A percentile compares a stretch with the other conserved stretches of the same genome.
Evolutionary conservation across 2,329 filamentous ascomycete genomes (phyloP).

Genomic region (Lachnellula arida): DNA sequence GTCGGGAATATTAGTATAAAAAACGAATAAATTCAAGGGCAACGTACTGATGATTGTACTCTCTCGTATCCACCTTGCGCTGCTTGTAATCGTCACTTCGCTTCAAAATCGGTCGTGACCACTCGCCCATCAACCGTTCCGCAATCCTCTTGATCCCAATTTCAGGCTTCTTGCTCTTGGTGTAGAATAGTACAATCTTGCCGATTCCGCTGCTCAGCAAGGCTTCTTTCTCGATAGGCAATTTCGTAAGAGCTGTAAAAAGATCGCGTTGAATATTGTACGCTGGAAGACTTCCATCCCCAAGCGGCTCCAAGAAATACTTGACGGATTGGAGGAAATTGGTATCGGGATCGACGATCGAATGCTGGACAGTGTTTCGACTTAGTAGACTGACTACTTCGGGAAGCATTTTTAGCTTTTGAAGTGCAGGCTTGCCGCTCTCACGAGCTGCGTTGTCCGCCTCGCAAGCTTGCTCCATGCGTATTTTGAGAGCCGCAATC

Average conservation of each 20-base stretch:
- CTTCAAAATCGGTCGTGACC: slow-evolving; percentile 91
- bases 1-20: slow-evolving; percentile 10
- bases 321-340: slow-evolving; percentile 93
- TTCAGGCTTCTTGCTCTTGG: slow-evolving; percentile 87
- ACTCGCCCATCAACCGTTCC: slow-evolving; percentile 87
- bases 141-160: slow-evolving; percentile 87
- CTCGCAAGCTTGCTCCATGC: slow-evolving; percentile 87
- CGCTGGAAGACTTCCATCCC: slow-evolving; percentile 88
- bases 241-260: slow-evolving; percentile 70
- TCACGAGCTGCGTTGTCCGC: slow-evolving; percentile 79
- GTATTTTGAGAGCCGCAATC: slow-evolving; percentile 79
- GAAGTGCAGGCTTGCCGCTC: slow-evolving; percentile 73
- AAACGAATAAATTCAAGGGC: not conserved
- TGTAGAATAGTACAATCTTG: slow-evolving; percentile 96
- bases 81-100: slow-evolving; percentile 94
- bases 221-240: slow-evolving; percentile 88
- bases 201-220: slow-evolving; percentile 89
- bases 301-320: slow-evolving; percentile 94
- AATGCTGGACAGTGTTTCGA: slow-evolving; percentile 78
- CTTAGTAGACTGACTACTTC: slow-evolving; percentile 86
- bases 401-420: slow-evolving; percentile 91
- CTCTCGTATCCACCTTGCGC: slow-evolving; percentile 59
- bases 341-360: slow-evolving; percentile 87
- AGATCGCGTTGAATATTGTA: slow-evolving; percentile 98
- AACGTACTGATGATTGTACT: slow-evolving; percentile 59